A percentile compares a stretch with the other conserved stretches of the same genome.
phyloP scores from a whole-genome alignment of 192 early-diverging fungal species.

The Backusella westeae region DNA sequence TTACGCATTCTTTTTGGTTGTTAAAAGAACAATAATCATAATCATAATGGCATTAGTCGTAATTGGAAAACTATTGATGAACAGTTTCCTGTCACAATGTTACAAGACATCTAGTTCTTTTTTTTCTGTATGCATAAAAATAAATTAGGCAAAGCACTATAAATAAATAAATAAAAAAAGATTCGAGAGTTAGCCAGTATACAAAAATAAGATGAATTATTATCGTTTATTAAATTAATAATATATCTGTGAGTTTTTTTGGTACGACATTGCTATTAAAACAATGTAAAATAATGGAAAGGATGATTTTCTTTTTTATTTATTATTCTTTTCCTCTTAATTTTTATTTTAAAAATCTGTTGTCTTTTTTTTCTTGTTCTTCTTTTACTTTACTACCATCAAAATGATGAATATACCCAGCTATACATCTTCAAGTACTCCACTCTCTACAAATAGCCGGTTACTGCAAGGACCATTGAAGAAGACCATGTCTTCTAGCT shows the following conservation, averaged over 20 bases:
- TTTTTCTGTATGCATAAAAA: background rate
- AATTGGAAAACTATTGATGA: too few relatives aligned
- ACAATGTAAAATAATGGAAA: background rate
- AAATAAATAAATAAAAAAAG: too few relatives aligned
- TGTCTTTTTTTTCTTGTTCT: background rate
- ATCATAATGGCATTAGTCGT: too few relatives aligned
- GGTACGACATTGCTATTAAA: background rate
- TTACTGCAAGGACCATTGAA: background rate
- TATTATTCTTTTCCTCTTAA: background rate
- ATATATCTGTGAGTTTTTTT: background rate
- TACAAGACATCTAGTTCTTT: background rate
- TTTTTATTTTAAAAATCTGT: background rate
- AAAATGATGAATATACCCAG: slow-evolving; percentile 5
- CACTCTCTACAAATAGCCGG: background rate
- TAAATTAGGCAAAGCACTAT: too few relatives aligned
- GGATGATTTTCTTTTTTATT: background rate
- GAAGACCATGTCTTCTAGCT: background rate
- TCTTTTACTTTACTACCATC: background rate
- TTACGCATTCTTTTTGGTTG: too few relatives aligned
- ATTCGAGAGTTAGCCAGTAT: too few relatives aligned
- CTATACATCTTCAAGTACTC: background rate
- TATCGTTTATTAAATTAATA: background rate
- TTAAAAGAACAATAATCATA: too few relatives aligned
- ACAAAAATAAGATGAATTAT: background rate
- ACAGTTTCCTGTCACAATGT: too few relatives aligned